Evolutionary conservation across 2,329 filamentous ascomycete species (phyloP).

Genomic region (Podosphaera fusca): DNA sequence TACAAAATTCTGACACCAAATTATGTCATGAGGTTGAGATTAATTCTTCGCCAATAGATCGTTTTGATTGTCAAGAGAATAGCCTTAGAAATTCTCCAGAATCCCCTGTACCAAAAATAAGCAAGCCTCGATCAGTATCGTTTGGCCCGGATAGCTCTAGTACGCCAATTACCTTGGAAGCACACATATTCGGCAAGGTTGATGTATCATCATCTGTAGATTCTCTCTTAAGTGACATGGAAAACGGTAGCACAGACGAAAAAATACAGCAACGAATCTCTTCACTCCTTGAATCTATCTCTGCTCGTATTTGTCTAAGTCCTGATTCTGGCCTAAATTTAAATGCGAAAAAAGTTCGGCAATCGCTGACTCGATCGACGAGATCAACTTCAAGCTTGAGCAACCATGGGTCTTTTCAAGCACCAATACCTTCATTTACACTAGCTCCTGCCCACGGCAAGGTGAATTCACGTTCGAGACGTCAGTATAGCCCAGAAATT

Average conservation of each 20-base stretch:
- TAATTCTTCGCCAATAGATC: slow-evolving; percentile 9
- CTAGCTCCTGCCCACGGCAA: slow-evolving; percentile 37
- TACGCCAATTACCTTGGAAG: slow-evolving; percentile 6
- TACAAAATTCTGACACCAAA: not conserved
- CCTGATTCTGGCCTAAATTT: slow-evolving; percentile 21
- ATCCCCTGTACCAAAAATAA: slow-evolving; percentile 8
- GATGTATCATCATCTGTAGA: slow-evolving; percentile 6
- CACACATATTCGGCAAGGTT: slow-evolving; percentile 10
- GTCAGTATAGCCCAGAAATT: slow-evolving; percentile 42
- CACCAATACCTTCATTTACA: slow-evolving; percentile 43
- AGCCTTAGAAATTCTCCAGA: slow-evolving; percentile 9
- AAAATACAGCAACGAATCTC: slow-evolving; percentile 61
- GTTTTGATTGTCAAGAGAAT: slow-evolving; percentile 5
- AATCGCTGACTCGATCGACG: slow-evolving; percentile 12
- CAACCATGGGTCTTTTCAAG: slow-evolving; percentile 18
- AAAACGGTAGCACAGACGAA: slow-evolving; percentile 24
- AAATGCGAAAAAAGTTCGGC: slow-evolving; percentile 17
- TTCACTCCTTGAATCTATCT: slow-evolving; percentile 54
- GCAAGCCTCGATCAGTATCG: slow-evolving; percentile 4
- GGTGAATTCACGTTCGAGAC: slow-evolving; percentile 21
- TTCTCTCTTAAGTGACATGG: slow-evolving; percentile 8
- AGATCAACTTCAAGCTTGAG: slow-evolving; percentile 16
- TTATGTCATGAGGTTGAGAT: slow-evolving; percentile 3
- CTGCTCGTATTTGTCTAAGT: slow-evolving; percentile 54
- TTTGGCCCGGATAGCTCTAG: slow-evolving; percentile 3